Conservation (phyloP, 352 stramenopile genomes). For the Globisporangium carolinianum region DNA sequence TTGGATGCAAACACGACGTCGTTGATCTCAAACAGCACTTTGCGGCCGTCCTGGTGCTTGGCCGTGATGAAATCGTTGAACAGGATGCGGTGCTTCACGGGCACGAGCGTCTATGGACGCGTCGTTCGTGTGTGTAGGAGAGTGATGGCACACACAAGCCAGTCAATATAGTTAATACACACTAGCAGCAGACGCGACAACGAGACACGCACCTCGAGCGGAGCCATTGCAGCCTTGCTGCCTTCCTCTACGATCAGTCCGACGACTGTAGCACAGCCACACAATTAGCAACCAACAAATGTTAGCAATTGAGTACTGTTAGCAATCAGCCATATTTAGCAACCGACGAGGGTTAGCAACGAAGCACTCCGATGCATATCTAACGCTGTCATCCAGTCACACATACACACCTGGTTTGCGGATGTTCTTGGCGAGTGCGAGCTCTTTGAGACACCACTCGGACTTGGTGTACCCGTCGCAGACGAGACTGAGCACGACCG, state of each 20-base stretch:
- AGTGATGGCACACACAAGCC: background rate
- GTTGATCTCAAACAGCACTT: slow-evolving; percentile 51
- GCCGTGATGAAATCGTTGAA: slow-evolving; percentile 49
- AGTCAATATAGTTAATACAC: background rate
- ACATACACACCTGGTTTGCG: slow-evolving; percentile 41
- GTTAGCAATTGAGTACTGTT: too few species aligned
- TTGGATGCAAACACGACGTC: slow-evolving; percentile 30
- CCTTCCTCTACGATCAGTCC: slow-evolving; percentile 48
- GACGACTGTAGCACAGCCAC: slow-evolving; percentile 22
- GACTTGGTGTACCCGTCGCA: slow-evolving; percentile 68
- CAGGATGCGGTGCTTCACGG: slow-evolving; percentile 31
- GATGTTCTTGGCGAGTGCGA: slow-evolving; percentile 67
- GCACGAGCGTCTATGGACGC: slow-evolving; percentile 28
- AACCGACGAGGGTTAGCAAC: too few species aligned
- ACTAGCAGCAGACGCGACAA: background rate
- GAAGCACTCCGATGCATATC: too few species aligned
- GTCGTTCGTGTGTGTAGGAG: too few species aligned
- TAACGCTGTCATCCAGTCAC: background rate
- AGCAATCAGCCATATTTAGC: too few species aligned
- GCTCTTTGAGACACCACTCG: slow-evolving; percentile 77
- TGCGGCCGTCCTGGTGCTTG: slow-evolving; percentile 21
- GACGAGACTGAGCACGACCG: slow-evolving; percentile 63
- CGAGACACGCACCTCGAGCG: slow-evolving; percentile 9
- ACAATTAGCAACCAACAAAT: background rate
- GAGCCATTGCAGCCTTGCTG: slow-evolving; percentile 25